A percentile compares a stretch with the other conserved stretches of the same genome.
Conservation (phyloP, 257 asterid species). For the Fraxinus cuspidata region DNA sequence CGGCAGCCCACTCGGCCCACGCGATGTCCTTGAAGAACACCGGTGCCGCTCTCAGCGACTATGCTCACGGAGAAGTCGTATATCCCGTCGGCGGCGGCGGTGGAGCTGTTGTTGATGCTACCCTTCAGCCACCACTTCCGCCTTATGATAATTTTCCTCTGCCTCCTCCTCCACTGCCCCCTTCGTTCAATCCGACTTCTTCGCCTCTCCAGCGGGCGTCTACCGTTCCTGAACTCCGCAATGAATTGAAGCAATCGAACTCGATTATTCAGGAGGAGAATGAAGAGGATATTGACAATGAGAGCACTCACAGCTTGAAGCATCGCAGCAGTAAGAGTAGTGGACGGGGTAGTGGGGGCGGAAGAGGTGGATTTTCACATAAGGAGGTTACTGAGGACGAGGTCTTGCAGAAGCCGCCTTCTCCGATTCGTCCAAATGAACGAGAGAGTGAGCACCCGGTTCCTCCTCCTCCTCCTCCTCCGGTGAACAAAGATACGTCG, state of each 20-base stretch:
- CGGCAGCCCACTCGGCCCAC: slow-evolving; percentile 89
- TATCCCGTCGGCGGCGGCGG: slow-evolving; percentile 33
- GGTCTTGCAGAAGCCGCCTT: slow-evolving; percentile 35
- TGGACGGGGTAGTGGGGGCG: slow-evolving; percentile 38
- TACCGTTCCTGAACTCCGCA: slow-evolving; percentile 71
- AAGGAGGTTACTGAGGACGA: slow-evolving; percentile 39
- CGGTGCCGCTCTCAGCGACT: slow-evolving; percentile 96
- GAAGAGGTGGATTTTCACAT: slow-evolving; percentile 43
- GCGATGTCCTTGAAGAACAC: slow-evolving; percentile 82
- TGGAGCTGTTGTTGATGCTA: slow-evolving; percentile 20
- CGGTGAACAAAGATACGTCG: slow-evolving; percentile 38
- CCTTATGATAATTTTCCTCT: slow-evolving; percentile 62
- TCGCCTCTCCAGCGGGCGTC: slow-evolving; percentile 80
- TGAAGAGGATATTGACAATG: slow-evolving; percentile 60
- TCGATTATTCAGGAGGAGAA: slow-evolving; percentile 73
- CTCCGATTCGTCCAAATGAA: slow-evolving; percentile 27
- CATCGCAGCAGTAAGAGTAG: slow-evolving; percentile 52
- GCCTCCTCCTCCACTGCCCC: slow-evolving; percentile 55
- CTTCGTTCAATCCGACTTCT: slow-evolving; percentile 30
- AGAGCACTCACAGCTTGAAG: slow-evolving; percentile 56
- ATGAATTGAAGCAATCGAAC: slow-evolving; percentile 49
- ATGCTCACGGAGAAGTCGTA: slow-evolving; percentile 73
- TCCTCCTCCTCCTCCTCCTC: slow-evolving; percentile 54
- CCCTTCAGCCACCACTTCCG: slow-evolving; percentile 44
- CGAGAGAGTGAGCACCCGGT: slow-evolving; percentile 30